Percentiles rank a stretch among this genome's conserved stretches.
Evolutionary conservation across 2,329 filamentous ascomycete genomes (phyloP).

Genomic region (Pezicula neosporulosa): DNA sequence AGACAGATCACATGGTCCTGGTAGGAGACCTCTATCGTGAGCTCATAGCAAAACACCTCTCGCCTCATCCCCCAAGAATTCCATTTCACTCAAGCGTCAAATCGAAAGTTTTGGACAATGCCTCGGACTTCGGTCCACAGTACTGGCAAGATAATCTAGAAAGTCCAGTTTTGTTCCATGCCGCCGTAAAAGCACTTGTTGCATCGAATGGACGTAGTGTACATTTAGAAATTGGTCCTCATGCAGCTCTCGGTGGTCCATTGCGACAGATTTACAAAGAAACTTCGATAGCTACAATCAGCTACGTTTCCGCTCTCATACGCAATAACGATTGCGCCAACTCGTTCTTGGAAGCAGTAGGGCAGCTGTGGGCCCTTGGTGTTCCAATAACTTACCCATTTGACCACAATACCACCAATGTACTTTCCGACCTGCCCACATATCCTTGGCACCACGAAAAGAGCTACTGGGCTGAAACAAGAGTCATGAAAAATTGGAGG

Average conservation of each 20-base stretch:
- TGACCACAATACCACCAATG: conserved; percentile 13
- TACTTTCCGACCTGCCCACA: conserved; percentile 34
- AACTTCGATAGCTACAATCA: conserved; percentile 1
- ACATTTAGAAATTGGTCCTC: conserved; percentile 27
- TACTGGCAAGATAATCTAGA: conserved; percentile 44
- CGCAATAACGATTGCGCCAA: neutral
- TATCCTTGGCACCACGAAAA: conserved; percentile 51
- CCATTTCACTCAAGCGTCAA: neutral
- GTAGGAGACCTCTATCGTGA: neutral
- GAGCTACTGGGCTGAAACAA: conserved; percentile 44
- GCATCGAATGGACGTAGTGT: conserved; percentile 27
- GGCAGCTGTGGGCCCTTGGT: neutral
- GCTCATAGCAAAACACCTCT: neutral
- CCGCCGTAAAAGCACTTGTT: conserved; percentile 24
- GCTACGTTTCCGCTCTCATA: conserved; percentile 1
- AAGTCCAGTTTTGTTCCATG: conserved; percentile 37
- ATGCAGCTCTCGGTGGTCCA: conserved; percentile 27
- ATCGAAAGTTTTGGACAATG: neutral
- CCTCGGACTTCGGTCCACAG: conserved; percentile 19
- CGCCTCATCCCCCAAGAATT: neutral
- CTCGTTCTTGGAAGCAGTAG: neutral
- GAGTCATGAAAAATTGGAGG: neutral
- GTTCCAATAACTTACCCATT: conserved; percentile 35
- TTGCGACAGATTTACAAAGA: conserved; percentile 6
- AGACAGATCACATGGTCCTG: conserved; percentile 6